A percentile compares a stretch with the other conserved stretches of the same genome.
Conservation (phyloP, 495 filamentous ascomycete genomes). For the Neurospora cerealis region DNA sequence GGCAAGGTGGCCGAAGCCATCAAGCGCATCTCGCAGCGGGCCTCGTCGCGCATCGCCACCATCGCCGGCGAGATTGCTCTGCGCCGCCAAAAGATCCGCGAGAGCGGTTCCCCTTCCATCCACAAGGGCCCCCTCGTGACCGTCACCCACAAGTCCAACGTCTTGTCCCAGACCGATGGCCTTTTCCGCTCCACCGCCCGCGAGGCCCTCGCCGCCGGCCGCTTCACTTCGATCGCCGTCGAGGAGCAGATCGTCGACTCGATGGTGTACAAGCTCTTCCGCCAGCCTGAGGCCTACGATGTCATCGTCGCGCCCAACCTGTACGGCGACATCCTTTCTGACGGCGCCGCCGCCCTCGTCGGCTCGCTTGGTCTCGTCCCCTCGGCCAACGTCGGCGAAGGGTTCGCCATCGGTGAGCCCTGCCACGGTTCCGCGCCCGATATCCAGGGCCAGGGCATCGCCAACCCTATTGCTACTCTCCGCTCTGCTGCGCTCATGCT, state of each 20-base stretch:
- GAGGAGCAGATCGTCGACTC: constrained; percentile 99
- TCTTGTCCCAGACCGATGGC: constrained; percentile 91
- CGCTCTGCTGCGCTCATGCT: constrained; percentile 89
- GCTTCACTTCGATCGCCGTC: constrained; percentile 53
- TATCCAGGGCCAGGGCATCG: constrained; percentile 84
- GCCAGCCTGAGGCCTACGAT: constrained; percentile 86
- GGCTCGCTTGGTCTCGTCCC: constrained; percentile 91
- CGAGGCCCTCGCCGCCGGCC: constrained; percentile 52
- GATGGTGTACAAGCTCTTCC: constrained; percentile 99
- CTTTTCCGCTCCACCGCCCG: constrained; percentile 80
- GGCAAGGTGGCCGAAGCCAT: constrained; percentile 93
- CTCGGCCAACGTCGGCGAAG: constrained; percentile 91
- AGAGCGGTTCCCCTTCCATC: constrained; percentile 35
- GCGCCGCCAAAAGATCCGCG: constrained; percentile 69
- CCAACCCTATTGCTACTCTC: constrained; percentile 93
- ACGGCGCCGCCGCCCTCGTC: constrained; percentile 91
- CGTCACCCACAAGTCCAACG: constrained; percentile 97
- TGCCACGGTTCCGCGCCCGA: constrained; percentile 96
- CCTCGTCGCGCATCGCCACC: constrained; percentile 70
- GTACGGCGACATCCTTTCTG: constrained; percentile 93
- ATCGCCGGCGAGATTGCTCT: constrained; percentile 94
- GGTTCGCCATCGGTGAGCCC: constrained; percentile 94
- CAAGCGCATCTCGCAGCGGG: constrained; percentile 86
- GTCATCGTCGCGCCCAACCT: constrained; percentile 97
- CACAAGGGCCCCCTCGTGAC: constrained; percentile 72